A percentile compares a stretch with the other conserved stretches of the same genome.
Evolutionary conservation across 371 early-diverging fungal species (phyloP).

Genomic region (Fennellomyces sp.): DNA sequence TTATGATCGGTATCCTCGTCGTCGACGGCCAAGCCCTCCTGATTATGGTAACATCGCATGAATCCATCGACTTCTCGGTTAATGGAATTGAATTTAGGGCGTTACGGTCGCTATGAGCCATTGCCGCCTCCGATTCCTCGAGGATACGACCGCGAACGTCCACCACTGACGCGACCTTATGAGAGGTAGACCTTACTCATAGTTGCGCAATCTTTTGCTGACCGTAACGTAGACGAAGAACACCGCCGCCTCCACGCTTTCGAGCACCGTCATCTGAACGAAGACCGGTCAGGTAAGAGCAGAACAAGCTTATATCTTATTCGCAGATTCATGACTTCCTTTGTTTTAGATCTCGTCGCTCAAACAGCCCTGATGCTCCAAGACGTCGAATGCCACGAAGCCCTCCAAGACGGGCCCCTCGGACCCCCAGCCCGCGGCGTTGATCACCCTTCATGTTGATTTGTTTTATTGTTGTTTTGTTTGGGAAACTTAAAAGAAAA

Average conservation of each 20-base stretch:
- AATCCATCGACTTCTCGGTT: not conserved
- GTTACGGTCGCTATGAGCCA: not conserved
- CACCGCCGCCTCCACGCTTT: not conserved
- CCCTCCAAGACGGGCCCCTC: not conserved
- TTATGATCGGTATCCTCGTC: not conserved
- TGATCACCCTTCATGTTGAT: not conserved
- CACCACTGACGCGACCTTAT: too few relatives aligned
- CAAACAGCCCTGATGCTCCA: not conserved
- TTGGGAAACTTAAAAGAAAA: too few relatives aligned
- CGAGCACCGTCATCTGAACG: not conserved
- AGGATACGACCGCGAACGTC: too few relatives aligned
- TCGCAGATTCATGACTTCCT: not conserved
- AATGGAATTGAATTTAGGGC: not conserved
- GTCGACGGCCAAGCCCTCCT: not conserved
- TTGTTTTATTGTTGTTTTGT: too few relatives aligned
- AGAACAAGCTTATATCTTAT: not conserved
- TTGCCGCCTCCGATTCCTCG: too few relatives aligned
- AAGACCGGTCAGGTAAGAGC: not conserved
- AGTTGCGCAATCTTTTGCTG: not conserved
- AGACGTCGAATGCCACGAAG: too few relatives aligned
- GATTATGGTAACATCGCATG: not conserved
- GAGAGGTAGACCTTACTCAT: not conserved
- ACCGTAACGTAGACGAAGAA: not conserved
- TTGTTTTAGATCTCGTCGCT: slow-evolving; percentile 3
- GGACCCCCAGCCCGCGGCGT: not conserved